phyloP scores from a whole-genome alignment of 805 yeast genomes.

The Priceomyces fermenticarens region DNA sequence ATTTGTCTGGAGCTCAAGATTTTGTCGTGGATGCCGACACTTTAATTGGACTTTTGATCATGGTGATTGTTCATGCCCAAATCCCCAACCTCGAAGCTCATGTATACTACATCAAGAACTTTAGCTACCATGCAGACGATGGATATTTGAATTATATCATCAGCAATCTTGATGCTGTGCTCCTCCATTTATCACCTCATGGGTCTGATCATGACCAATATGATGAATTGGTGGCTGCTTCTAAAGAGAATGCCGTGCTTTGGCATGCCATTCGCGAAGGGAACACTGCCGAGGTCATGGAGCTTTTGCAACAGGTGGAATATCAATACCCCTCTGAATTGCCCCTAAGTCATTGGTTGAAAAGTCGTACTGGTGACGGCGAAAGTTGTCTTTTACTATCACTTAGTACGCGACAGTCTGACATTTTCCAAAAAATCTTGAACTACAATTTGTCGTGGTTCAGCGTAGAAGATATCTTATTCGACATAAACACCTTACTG shows the following conservation, averaged over 20 bases:
- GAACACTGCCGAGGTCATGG: conserved; percentile 17
- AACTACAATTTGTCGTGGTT: conserved; percentile 45
- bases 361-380: conserved; percentile 45
- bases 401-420: conserved; percentile 44
- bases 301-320: conserved; percentile 11
- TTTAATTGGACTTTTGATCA: conserved; percentile 64
- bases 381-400: conserved; percentile 72
- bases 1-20: conserved; percentile 10
- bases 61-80: conserved; percentile 65
- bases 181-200: conserved; percentile 49
- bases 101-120: conserved; percentile 61
- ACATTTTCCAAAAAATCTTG: conserved; percentile 45
- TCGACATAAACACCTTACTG: conserved; percentile 53
- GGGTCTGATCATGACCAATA: conserved; percentile 24
- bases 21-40: conserved; percentile 75
- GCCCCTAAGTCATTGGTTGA: conserved; percentile 19
- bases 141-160: conserved; percentile 76
- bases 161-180: conserved; percentile 81
- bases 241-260: conserved; percentile 48
- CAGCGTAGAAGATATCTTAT: conserved; percentile 63
- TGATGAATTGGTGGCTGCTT: conserved; percentile 34
- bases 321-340: conserved; percentile 8
- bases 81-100: conserved; percentile 60
- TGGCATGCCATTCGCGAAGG: conserved; percentile 48
- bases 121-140: conserved; percentile 40